A percentile compares a stretch with the other conserved stretches of the same genome.
phyloP scores from a whole-genome alignment of 371 early-diverging fungal genomes.

The Lichtheimia corymbifera region DNA sequence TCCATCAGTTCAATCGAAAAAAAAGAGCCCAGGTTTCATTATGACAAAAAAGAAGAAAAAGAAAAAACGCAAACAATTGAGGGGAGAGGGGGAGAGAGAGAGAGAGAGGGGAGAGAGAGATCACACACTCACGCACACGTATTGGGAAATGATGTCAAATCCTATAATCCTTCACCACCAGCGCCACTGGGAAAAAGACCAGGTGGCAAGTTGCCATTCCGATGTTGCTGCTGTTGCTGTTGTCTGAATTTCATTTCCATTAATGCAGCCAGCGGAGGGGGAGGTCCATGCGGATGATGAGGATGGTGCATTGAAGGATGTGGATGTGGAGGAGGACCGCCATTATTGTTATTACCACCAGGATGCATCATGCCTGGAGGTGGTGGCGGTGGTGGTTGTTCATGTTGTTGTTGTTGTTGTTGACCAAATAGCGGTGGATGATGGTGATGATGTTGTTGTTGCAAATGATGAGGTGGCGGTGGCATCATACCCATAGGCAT shows the following conservation, averaged over 20 bases:
- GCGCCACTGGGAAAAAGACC: slow-evolving; percentile 17
- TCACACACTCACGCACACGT: too few species aligned
- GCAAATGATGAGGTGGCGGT: slow-evolving; percentile 9
- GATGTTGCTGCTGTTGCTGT: slow-evolving; percentile 7
- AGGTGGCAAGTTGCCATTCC: slow-evolving; percentile 15
- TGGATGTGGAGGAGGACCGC: slow-evolving; percentile 23
- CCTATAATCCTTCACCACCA: slow-evolving; percentile 2
- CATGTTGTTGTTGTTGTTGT: slow-evolving; percentile 15
- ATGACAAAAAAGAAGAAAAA: too few species aligned
- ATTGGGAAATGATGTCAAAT: too few species aligned
- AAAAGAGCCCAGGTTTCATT: too few species aligned
- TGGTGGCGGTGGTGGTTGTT: slow-evolving; percentile 28
- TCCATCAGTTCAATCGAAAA: too few species aligned
- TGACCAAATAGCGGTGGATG: slow-evolving; percentile 18
- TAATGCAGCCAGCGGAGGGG: slow-evolving; percentile 25
- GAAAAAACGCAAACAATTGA: too few species aligned
- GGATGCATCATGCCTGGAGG: slow-evolving; percentile 31
- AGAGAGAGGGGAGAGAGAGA: too few species aligned
- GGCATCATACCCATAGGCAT: slow-evolving; percentile 2
- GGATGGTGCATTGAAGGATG: slow-evolving; percentile 25
- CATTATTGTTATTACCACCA: slow-evolving; percentile 3
- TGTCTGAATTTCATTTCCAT: slow-evolving; percentile 16
- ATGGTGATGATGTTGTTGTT: slow-evolving; percentile 12
- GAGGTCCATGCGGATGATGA: slow-evolving; percentile 17
- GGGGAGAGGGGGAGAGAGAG: too few species aligned